Evolutionary conservation across 768 basidiomycete species (phyloP), one percentile per base, ranked within the genome.

Genomic region (Podaxis sp.): DNA sequence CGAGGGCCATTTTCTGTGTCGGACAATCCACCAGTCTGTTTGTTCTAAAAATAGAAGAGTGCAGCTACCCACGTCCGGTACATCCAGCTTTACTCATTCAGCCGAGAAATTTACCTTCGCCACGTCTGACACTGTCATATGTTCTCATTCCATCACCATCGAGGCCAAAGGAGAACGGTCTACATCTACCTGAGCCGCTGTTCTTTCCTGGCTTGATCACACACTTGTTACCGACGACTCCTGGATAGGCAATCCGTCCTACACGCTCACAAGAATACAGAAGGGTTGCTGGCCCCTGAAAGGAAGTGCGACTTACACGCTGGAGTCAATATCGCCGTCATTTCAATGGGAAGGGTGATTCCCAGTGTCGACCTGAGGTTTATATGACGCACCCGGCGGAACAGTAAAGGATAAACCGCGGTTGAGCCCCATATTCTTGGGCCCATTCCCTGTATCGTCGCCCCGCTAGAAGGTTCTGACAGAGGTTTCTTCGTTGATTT

Each of bases 331-430:
- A 49, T 49, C 15, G 22, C 48, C 57, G 57, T n/a, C 19, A 11
- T 49, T 38, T 59, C 44, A 59, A 51, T 49, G 30, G 3, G 30
- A 33, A 51, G 33, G n/a, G 19, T 36, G 48, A 7, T 49, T 49
- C 57, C 19, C 8, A 38, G 15, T 36, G 44, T n/a, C 7, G 46
- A 36, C 33, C 57, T 59, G 36, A 9, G 48, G 46, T 59, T 48
- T 59, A 59, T 49, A 59, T 49, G 30, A 49, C 46, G 26, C 42
- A 51, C 12, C 8, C 57, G 15, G n/a, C 57, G 57, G 57, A 59
- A 59, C 46, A 49, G 57, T 40, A 38, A 17, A 49, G 57, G 57
- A 59, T 59, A 59, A 59, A 59, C 46, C 57, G 46, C 57, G 57
- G 57, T 59, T 40, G 28, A 49, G 57, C 44, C 57, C 48, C 30